Evolutionary conservation across 257 asterid species (phyloP).

Genomic region (Lantana camara): DNA sequence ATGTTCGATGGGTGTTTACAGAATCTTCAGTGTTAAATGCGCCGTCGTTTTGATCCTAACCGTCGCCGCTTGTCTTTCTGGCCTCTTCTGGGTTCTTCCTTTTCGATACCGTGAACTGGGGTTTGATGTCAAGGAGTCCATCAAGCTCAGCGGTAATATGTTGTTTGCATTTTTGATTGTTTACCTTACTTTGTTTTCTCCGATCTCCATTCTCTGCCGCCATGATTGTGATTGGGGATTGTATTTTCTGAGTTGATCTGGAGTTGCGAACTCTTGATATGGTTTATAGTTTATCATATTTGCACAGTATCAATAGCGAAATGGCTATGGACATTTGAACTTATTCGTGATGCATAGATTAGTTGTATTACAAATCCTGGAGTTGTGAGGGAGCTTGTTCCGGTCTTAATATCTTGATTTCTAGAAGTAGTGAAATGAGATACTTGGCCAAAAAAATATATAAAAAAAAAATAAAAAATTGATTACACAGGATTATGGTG

Average conservation of each 20-base stretch:
- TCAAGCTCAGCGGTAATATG: slow-evolving; percentile 57
- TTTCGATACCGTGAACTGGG: slow-evolving; percentile 34
- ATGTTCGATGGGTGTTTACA: slow-evolving; percentile 43
- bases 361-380: slow-evolving; percentile 10
- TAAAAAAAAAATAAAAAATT: slow-evolving; percentile 13
- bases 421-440: slow-evolving; percentile 8
- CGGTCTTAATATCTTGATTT: not conserved
- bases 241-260: slow-evolving; percentile 10
- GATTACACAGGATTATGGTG: slow-evolving; percentile 17
- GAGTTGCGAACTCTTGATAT: slow-evolving; percentile 19
- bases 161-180: slow-evolving; percentile 4
- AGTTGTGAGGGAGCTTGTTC: slow-evolving; percentile 1
- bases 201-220: not conserved
- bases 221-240: slow-evolving; percentile 7
- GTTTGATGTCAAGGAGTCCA: slow-evolving; percentile 59
- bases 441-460: slow-evolving; percentile 15
- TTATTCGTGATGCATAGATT: slow-evolving; percentile 1
- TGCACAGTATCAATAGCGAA: not conserved
- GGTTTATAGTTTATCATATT: not conserved
- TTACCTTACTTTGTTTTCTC: not conserved
- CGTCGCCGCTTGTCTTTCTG: slow-evolving; percentile 55
- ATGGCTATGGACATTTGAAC: not conserved
- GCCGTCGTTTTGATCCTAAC: slow-evolving; percentile 51
- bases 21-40: slow-evolving; percentile 59
- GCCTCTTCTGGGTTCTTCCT: slow-evolving; percentile 60